Evolutionary conservation across 1,284 basidiomycete genomes (phyloP), one percentile per base, ranked within the genome.

Genomic region (Binderoboletus segoi): DNA sequence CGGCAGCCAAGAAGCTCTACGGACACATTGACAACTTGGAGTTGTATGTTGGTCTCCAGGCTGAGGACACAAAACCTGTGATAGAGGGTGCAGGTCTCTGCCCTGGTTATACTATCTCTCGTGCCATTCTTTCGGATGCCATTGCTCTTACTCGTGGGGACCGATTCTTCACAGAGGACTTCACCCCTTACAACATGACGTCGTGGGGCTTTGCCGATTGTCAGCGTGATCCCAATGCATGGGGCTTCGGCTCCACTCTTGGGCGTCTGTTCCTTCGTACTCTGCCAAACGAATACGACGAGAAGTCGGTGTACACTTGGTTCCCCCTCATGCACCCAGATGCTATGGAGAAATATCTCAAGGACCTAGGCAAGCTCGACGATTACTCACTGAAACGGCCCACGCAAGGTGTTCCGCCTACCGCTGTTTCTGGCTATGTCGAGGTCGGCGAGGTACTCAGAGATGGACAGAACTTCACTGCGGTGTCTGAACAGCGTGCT

Each of bases 81-180:
- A 81, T 88, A 32, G 83, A 86, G 0, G 91, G 91, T 48, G 88
- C 90, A 52, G 93, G 93, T 57, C 80, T 92, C 52, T 92, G 91
- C 72, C 90, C 91, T 58, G 83, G 88, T 12, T 94, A 91, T 73
- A 95, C 94, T 10, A 85, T 93, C 66, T 89, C 88, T 63, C 84
- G 93, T 40, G 93, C 92, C 16, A 96, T 96, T 65, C 83, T 96
- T 38, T 85, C 86, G 62, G 93, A 95, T 67, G 93, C 92, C n/a
- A 89, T 92, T 54, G 86, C 90, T 6, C 82, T 94, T 49, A 91
- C 89, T 45, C 87, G 93, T 56, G 86, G 91, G 28, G 92, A 94
- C 65, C 81, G 93, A 47, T 91, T 87, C 80, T 91, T 85, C 75
- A 94, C 91, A 1, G 78, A 86, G 35, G 93, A 95, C 68, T 90